Evolutionary conservation across 2,329 filamentous ascomycete species (phyloP), one percentile per base, ranked within the genome.

Genomic region (Westerdykella aurantiaca): DNA sequence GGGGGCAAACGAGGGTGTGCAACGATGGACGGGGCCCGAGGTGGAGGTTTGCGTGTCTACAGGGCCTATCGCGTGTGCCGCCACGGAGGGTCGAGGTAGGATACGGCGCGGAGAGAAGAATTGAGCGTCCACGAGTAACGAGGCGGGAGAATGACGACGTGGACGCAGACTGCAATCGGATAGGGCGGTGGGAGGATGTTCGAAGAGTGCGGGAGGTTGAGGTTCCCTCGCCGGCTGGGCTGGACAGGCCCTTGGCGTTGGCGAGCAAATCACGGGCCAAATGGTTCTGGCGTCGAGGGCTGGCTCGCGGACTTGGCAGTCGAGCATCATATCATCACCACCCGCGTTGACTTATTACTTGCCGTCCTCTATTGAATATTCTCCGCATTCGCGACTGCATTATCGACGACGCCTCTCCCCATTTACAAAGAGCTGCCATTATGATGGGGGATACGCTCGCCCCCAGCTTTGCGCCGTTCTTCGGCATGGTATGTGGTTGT

Each of bases 381-480:
- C 25, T 29, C 7, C 25, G 25, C 25, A 9, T 29, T 9, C 25
- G 11, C 25, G 25, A 29, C 11, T 29, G 25, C 11, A 7, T 29
- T 21, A 6, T 7, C 25, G 11, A 29, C 25, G 25, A 29, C 25
- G 3, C 9, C 10, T 29, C 10, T 12, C 25, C 10, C 11, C 10
- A 29, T 12, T 12, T 29, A 3, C 11, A 29, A 29, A 29, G 7
- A 29, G 25, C 7, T 2, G 25, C 9, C 25, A 29, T 29, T 7
- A 29, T 4, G 25, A 29, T 29, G 25, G 68, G 70, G 38, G 55
- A 78, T 38, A 80, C 82, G 55, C 70, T 81, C 50, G 75, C 83
- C 47, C 87, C 87, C 58, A 86, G 86, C 72, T 91, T 90, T 67
- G 87, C 87, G 73, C 86, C 86, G 58, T 93, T 91, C 75, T 78